These are phyloP conservation scores for Waltergamsia citrina DNA, from an alignment of 2,329 filamentous ascomycete species.

Conservation along the genomic window DNA sequence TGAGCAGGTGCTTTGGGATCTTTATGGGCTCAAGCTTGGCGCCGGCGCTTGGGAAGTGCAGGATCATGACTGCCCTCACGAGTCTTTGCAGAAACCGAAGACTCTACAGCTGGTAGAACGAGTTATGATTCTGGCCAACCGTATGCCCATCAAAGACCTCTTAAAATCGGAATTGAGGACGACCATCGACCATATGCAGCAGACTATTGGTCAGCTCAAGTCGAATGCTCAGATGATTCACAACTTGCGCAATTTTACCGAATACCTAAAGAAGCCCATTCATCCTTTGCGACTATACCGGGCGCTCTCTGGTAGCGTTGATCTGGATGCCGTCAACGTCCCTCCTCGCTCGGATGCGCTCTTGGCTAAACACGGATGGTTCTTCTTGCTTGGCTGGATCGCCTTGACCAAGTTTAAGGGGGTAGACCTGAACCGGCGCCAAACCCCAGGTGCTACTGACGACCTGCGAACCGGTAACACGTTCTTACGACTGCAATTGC, in stretches of 20 bases:
- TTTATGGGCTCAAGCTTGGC: constrained; percentile 72
- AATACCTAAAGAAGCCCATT: constrained; percentile 75
- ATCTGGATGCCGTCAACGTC: constrained; percentile 62
- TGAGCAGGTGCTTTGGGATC: constrained; percentile 73
- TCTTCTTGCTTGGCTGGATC: constrained; percentile 82
- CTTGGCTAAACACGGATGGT: constrained; percentile 79
- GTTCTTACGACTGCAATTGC: constrained; percentile 72
- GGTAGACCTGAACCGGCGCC: constrained; percentile 61
- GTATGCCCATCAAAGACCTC: constrained; percentile 83
- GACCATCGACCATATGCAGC: constrained; percentile 89
- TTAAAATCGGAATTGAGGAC: constrained; percentile 84
- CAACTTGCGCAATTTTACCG: constrained; percentile 74
- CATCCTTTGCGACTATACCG: constrained; percentile 72
- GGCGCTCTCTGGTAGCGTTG: constrained; percentile 69
- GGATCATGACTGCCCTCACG: constrained; percentile 71
- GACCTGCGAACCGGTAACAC: constrained; percentile 75
- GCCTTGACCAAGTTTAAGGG: constrained; percentile 75
- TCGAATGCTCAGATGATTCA: constrained; percentile 72
- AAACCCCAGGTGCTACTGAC: constrained; percentile 70
- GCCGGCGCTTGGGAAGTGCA: constrained; percentile 55
- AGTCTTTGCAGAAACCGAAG: constrained; percentile 71
- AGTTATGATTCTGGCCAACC: constrained; percentile 69
- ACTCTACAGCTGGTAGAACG: constrained; percentile 78
- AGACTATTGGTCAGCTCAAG: constrained; percentile 72
- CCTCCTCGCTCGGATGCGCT: constrained; percentile 46